Base-by-base conservation (phyloP, 768 basidiomycete species). In the Leucogyrophana mollusca region DNA sequence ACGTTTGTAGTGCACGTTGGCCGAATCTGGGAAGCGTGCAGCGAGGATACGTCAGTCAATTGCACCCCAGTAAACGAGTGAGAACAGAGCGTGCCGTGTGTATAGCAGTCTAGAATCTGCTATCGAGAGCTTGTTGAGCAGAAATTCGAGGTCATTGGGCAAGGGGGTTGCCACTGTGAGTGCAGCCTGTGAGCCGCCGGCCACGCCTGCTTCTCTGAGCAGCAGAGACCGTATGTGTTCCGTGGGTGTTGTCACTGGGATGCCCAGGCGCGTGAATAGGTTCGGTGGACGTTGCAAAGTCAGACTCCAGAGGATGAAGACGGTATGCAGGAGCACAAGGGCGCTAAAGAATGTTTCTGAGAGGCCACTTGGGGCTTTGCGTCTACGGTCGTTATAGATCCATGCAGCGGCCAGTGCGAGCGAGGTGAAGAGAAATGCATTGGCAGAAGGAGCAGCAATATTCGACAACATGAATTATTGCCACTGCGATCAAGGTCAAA, bases 11-110 rank as follows among this genome's bases (percentile, higher is more conserved):
- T 4, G 79, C 77, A 21, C 73, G 61, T 61, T 90, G 87, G 18
- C 87, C 87, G 49, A 87, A 85, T 46, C 87, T 87, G 45, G 20
- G 25, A 37, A 7, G 27, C 74, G 13, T 39, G 84, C 84, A 82
- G 73, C 54, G 79, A 71, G 55, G 86, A 90, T 36, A 76, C n/a
- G n/a, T 13, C 27, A 30, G 23, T 33, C 32, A 53, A 40, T 48
- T 14, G 10, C 18, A 37, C 13, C 16, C 4, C 16, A 10, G 16
- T 17, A n/a, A 33, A 33, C 32, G 32, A n/a, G n/a, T n/a, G n/a
- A n/a, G n/a, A n/a, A n/a, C n/a, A n/a, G n/a, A n/a, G n/a, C 74
- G 13, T 39, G 84, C 84, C 82, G 73, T 54, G 79, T 71, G 55
- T 87, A 90, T 36, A 76, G 57, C 1, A 71, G 65, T 45, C 87